Evolutionary conservation across 257 asterid genomes (phyloP).

Genomic region (Nicotiana undulata): DNA sequence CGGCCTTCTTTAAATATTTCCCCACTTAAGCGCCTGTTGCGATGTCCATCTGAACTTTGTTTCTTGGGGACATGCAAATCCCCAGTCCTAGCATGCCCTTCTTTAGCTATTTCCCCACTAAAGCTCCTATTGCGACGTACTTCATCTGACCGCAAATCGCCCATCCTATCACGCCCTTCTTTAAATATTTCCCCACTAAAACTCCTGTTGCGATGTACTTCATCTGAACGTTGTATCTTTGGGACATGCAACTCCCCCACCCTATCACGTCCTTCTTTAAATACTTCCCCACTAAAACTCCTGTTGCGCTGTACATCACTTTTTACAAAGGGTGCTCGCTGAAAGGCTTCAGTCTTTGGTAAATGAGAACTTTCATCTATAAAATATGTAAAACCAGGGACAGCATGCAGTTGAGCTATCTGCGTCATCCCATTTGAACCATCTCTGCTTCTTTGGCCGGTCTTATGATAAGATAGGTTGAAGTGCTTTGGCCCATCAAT

Average conservation of each 20-base stretch:
- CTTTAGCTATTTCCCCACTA: slow-evolving; percentile 44
- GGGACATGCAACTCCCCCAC: slow-evolving; percentile 20
- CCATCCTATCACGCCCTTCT: slow-evolving; percentile 15
- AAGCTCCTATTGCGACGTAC: slow-evolving; percentile 42
- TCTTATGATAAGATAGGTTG: slow-evolving; percentile 69
- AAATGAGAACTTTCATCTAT: slow-evolving; percentile 39
- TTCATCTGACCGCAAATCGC: slow-evolving; percentile 18
- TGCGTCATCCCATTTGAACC: slow-evolving; percentile 47
- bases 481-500: slow-evolving; percentile 45
- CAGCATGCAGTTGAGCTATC: slow-evolving; percentile 60
- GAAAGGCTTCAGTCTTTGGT: slow-evolving; percentile 31
- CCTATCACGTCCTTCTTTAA: slow-evolving; percentile 19
- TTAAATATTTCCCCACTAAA: slow-evolving; percentile 44
- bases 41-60: slow-evolving; percentile 29
- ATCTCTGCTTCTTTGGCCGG: slow-evolving; percentile 36
- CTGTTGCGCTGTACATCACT: slow-evolving; percentile 37
- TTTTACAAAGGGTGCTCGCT: slow-evolving; percentile 31
- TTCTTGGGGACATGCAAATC: slow-evolving; percentile 14
- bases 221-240: slow-evolving; percentile 16
- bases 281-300: slow-evolving; percentile 44
- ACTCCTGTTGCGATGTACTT: slow-evolving; percentile 26
- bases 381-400: slow-evolving; percentile 66
- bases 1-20: slow-evolving; percentile 33
- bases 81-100: slow-evolving; percentile 17
- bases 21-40: slow-evolving; percentile 36